These are phyloP conservation scores for Rosa rugosa DNA, from an alignment of 306 rosid species.

Conservation along the genomic window DNA sequence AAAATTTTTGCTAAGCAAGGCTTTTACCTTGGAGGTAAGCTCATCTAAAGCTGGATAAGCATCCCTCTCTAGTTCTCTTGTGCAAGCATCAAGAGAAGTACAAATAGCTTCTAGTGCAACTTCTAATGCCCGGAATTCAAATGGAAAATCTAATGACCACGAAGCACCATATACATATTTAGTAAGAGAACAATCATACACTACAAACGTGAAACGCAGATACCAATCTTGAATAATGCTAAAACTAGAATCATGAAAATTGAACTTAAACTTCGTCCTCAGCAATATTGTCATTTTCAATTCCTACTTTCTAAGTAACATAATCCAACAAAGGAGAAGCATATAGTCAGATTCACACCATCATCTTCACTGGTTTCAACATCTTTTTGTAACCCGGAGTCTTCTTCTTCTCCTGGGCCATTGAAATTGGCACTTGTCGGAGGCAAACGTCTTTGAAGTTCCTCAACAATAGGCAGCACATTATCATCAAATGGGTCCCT, in stretches of 20 bases:
- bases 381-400: conserved; percentile 41
- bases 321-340: not conserved
- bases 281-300: conserved; percentile 3
- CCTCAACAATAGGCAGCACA: conserved; percentile 64
- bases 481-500: conserved; percentile 74
- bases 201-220: not conserved
- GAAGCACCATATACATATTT: not conserved
- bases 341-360: conserved; percentile 31
- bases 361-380: conserved; percentile 49
- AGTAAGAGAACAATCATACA: not conserved
- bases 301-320: not conserved
- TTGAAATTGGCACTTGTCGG: conserved; percentile 21
- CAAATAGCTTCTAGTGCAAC: conserved; percentile 69
- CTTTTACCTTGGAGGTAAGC: conserved; percentile 64
- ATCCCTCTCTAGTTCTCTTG: conserved; percentile 58
- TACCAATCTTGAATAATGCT: not conserved
- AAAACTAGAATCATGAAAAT: not conserved
- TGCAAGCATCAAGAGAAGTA: conserved; percentile 68
- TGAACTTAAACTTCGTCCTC: not conserved
- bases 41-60: conserved; percentile 87
- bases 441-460: conserved; percentile 60
- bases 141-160: conserved; percentile 59
- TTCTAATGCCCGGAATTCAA: conserved; percentile 75
- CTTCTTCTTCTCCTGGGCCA: conserved; percentile 63
- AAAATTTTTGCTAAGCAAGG: not conserved